These are phyloP conservation scores for Mycothermus thermophilus DNA, from an alignment of 495 filamentous ascomycete genomes.

Conservation along the genomic window DNA sequence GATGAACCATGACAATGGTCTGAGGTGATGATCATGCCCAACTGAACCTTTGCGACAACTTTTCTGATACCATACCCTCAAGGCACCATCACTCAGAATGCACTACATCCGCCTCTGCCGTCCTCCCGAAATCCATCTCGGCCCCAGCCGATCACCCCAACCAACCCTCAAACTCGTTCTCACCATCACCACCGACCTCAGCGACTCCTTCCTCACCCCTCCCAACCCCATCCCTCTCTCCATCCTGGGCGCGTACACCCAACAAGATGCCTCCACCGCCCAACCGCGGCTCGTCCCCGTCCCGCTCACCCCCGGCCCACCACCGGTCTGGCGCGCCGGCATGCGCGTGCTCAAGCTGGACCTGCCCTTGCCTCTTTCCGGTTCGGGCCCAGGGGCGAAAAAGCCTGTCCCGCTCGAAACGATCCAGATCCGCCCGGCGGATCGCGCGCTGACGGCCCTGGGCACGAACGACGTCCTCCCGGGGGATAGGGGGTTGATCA, in stretches of 20 bases:
- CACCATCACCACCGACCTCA: slow-evolving; percentile 82
- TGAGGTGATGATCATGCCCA: too few species aligned
- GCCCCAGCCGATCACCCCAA: slow-evolving; percentile 12
- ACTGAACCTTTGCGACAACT: too few species aligned
- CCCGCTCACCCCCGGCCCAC: slow-evolving; percentile 7
- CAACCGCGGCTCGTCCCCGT: slow-evolving; percentile 24
- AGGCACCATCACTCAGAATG: too few species aligned
- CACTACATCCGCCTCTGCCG: slow-evolving; percentile 71
- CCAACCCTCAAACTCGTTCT: slow-evolving; percentile 34
- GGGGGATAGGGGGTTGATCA: slow-evolving; percentile 17
- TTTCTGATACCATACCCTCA: too few species aligned
- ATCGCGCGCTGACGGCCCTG: slow-evolving; percentile 17
- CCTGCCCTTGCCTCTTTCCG: slow-evolving; percentile 16
- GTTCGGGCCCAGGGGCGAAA: too few species aligned
- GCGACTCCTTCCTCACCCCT: slow-evolving; percentile 67
- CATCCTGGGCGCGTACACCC: slow-evolving; percentile 30
- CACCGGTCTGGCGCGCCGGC: slow-evolving; percentile 23
- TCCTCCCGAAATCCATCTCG: slow-evolving; percentile 36
- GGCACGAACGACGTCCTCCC: slow-evolving; percentile 17
- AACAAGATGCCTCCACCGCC: slow-evolving; percentile 31
- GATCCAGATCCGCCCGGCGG: slow-evolving; percentile 24
- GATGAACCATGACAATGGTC: too few species aligned
- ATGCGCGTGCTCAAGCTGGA: slow-evolving; percentile 31
- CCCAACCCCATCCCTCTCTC: slow-evolving; percentile 44
- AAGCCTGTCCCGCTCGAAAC: slow-evolving; percentile 14